Base-by-base conservation (phyloP, 129 eudicot genomes). In the Deinandra increscens region DNA sequence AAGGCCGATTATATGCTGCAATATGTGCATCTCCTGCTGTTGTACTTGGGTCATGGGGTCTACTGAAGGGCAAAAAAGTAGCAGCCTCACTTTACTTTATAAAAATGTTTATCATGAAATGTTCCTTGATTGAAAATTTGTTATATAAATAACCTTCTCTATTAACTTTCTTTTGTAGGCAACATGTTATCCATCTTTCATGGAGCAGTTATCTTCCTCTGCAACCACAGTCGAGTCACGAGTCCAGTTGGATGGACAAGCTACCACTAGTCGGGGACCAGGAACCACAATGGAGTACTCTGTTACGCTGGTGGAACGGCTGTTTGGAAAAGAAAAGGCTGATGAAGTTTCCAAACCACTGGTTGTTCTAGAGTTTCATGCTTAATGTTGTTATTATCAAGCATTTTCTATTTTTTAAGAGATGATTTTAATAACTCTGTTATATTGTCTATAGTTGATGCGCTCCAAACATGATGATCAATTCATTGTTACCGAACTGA, bases 11-110 rank as follows among this genome's bases (percentile, higher is more conserved):
- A 38, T 84, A 83, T 77, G 97, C 97, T 64, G 99, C 99, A 70
- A 81, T 94, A 72, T 94, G 99, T 87, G 99, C 99, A 39, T 72
- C 97, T 75, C 99, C 99, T 48, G 97, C 97, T 68, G 99, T 94
- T 75, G 97, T 90, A 48, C 90, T 94, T 55, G 99, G 89, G 26
- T 82, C 99, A 31, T 94, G 99, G 99, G 99, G 93, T 44, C 70
- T 94, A 80, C 79, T 94, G 62, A 85, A 90, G 75, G 97, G 97
- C 26, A 58, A 79, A 58, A 89, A 94, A 69, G 99, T 94, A 73
- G 77, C 20, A 9, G 43, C 0, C 41, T 65, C 46, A 44, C 22
- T 5, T 2, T 64, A 51, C 20, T 43, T 43, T 38, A 29, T 63
- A 31, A 5, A 18, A 0, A 0, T 45, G 4, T 68, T 63, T 56